phyloP scores from a whole-genome alignment of 129 eudicot genomes.

The Deinandra increscens region DNA sequence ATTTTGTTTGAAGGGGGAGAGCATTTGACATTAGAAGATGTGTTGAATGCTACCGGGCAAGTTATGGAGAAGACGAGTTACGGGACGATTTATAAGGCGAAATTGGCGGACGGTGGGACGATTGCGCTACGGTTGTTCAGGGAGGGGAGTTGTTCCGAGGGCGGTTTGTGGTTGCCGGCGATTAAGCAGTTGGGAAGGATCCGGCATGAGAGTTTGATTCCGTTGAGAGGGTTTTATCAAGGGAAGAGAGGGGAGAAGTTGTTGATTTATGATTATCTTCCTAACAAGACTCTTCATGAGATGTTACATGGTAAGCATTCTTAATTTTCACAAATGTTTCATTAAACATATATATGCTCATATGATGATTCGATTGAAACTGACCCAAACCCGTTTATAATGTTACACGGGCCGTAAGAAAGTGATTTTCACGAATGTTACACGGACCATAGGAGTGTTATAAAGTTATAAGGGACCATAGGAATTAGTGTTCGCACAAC shows the following conservation, averaged over 20 bases:
- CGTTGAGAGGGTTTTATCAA: slow-evolving; percentile 90
- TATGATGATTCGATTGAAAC: too few species aligned
- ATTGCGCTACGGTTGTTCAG: slow-evolving; percentile 84
- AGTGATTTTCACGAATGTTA: too few species aligned
- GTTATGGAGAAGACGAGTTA: slow-evolving; percentile 96
- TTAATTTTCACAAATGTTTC: slow-evolving; percentile 7
- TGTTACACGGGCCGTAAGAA: too few species aligned
- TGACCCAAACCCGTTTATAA: too few species aligned
- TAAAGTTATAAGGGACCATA: too few species aligned
- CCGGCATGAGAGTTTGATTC: slow-evolving; percentile 84
- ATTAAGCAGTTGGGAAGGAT: slow-evolving; percentile 78
- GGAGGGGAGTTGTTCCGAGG: slow-evolving; percentile 85
- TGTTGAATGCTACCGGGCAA: slow-evolving; percentile 90
- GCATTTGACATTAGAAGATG: slow-evolving; percentile 89
- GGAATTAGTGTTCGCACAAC: too few species aligned
- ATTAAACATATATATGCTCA: too few species aligned
- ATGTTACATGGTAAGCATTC: slow-evolving; percentile 68
- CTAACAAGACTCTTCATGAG: slow-evolving; percentile 65
- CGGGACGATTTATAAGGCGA: slow-evolving; percentile 90
- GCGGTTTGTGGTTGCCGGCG: slow-evolving; percentile 61
- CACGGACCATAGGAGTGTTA: too few species aligned
- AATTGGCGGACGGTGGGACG: slow-evolving; percentile 87
- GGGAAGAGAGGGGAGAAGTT: slow-evolving; percentile 99
- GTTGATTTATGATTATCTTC: slow-evolving; percentile 81
- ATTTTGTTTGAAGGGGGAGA: slow-evolving; percentile 91